phyloP scores from a whole-genome alignment of 495 filamentous ascomycete species.

The Aspergillus hancockii region DNA sequence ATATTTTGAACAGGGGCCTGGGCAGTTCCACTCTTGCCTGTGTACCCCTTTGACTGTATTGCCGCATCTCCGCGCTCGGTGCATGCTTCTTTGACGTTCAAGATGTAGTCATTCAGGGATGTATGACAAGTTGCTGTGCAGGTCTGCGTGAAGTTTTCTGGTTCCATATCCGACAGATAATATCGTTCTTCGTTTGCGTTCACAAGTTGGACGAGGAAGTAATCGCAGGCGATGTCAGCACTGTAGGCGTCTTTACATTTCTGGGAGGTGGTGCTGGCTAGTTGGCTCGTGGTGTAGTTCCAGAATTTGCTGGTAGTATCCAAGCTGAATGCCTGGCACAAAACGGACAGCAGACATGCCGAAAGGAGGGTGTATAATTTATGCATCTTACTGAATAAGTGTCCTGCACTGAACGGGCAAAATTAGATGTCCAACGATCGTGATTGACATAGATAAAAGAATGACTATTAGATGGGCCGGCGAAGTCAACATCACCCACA shows the following conservation, averaged over 20 bases:
- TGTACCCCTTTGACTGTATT: background rate
- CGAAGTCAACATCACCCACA: no score
- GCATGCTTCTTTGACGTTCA: slow-evolving; percentile 29
- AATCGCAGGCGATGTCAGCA: slow-evolving; percentile 30
- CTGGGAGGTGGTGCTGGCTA: slow-evolving; percentile 30
- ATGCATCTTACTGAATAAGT: slow-evolving; percentile 8
- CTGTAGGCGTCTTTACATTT: slow-evolving; percentile 35
- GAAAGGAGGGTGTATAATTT: background rate
- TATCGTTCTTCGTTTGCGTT: slow-evolving; percentile 15
- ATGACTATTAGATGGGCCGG: background rate
- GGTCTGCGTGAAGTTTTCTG: slow-evolving; percentile 26
- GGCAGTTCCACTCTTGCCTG: slow-evolving; percentile 2
- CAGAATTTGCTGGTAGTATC: slow-evolving; percentile 24
- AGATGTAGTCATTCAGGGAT: slow-evolving; percentile 29
- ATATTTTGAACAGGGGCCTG: slow-evolving; percentile 26
- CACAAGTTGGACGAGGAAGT: slow-evolving; percentile 28
- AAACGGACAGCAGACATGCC: background rate
- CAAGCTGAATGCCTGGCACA: slow-evolving; percentile 27
- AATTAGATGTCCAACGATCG: background rate
- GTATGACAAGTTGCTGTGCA: slow-evolving; percentile 30
- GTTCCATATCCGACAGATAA: slow-evolving; percentile 16
- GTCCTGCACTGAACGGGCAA: background rate
- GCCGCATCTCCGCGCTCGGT: slow-evolving; percentile 27
- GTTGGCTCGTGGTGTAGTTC: slow-evolving; percentile 30
- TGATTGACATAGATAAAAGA: background rate